phyloP scores from a whole-genome alignment of 805 yeast genomes.

The Pichia californica region DNA sequence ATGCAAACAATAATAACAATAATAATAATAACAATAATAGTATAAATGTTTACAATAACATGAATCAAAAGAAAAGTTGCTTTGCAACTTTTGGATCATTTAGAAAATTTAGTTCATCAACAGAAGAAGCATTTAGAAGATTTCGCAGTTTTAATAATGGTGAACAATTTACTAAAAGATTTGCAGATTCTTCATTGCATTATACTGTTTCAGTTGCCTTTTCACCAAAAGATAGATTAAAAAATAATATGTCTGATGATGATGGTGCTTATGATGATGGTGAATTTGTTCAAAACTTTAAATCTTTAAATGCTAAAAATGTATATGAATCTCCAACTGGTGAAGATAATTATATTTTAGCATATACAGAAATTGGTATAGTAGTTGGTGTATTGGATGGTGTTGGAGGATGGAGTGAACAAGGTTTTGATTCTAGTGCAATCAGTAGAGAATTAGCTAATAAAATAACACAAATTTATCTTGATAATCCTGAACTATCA shows the following conservation, averaged over 20 bases:
- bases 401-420: constrained; percentile 95
- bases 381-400: constrained; percentile 91
- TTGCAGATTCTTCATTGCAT: constrained; percentile 26
- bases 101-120: constrained; percentile 7
- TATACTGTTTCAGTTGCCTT: constrained; percentile 63
- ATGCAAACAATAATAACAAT: background rate
- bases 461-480: constrained; percentile 38
- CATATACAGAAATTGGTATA: constrained; percentile 36
- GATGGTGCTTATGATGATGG: constrained; percentile 23
- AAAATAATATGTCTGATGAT: constrained; percentile 31
- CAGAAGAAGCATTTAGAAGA: constrained; percentile 19
- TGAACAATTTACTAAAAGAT: constrained; percentile 22
- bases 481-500: constrained; percentile 20
- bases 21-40: background rate
- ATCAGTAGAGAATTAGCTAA: constrained; percentile 74
- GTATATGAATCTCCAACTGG: constrained; percentile 55
- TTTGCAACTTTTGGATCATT: constrained; percentile 10
- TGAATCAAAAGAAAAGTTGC: background rate
- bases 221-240: constrained; percentile 61
- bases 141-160: constrained; percentile 26
- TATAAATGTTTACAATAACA: background rate
- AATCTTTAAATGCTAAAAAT: constrained; percentile 18
- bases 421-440: constrained; percentile 85
- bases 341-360: constrained; percentile 66
- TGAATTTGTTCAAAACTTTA: constrained; percentile 22